Percentiles rank a stretch among this genome's conserved stretches.
phyloP scores from a whole-genome alignment of 1,139 yeast genomes.

The Debaryomyces nepalensis region DNA sequence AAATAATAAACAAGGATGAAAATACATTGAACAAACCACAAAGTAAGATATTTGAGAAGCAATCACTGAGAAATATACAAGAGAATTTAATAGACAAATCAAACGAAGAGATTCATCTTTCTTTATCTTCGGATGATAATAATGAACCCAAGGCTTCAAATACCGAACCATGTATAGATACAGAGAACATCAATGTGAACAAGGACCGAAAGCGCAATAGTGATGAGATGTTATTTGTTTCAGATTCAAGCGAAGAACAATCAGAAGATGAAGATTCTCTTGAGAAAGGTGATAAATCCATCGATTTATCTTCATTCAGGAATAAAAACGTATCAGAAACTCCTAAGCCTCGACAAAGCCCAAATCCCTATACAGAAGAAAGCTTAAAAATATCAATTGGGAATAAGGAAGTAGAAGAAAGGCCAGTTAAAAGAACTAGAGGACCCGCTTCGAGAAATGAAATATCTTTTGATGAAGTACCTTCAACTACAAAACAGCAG shows the following conservation, averaged over 20 bases:
- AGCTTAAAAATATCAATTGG: constrained; percentile 22
- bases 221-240: neutral
- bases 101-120: too few relatives aligned
- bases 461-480: constrained; percentile 1
- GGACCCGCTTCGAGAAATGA: constrained; percentile 3
- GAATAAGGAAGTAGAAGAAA: constrained; percentile 20
- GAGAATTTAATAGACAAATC: too few relatives aligned
- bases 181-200: too few relatives aligned
- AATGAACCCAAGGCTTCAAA: too few relatives aligned
- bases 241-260: constrained; percentile 4
- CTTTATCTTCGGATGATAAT: too few relatives aligned
- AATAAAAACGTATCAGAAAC: neutral
- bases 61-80: too few relatives aligned
- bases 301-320: constrained; percentile 6
- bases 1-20: too few relatives aligned
- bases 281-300: neutral
- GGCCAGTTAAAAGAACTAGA: constrained; percentile 18
- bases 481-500: neutral
- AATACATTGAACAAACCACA: too few relatives aligned
- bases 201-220: constrained; percentile 11
- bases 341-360: neutral
- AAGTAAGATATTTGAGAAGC: too few relatives aligned
- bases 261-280: neutral
- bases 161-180: too few relatives aligned
- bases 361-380: neutral